Conservation (phyloP, 2,329 filamentous ascomycete species). For the Leptodontidium sp. region DNA sequence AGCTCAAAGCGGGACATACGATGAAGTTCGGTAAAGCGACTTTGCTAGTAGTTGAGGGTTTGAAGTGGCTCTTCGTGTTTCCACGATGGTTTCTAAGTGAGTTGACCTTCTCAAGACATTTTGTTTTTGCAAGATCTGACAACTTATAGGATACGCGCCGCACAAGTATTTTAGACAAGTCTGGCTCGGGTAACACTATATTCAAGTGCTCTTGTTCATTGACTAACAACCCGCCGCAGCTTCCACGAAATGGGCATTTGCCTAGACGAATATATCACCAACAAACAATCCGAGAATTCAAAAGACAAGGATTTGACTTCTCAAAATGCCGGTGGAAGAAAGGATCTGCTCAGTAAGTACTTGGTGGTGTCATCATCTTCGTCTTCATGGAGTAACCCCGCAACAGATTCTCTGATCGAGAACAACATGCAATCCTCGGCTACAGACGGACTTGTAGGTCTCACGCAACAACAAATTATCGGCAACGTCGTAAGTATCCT, state of each 20-base stretch:
- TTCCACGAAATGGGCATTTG: conserved; percentile 19
- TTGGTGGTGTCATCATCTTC: too few relatives aligned
- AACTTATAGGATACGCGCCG: conserved; percentile 7
- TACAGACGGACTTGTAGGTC: background rate
- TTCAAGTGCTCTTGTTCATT: background rate
- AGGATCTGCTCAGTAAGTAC: background rate
- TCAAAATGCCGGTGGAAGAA: background rate
- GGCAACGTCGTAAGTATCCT: conserved; percentile 22
- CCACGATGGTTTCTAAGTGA: conserved; percentile 54
- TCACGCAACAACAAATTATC: conserved; percentile 21
- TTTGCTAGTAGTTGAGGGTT: conserved; percentile 55
- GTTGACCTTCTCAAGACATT: conserved; percentile 24
- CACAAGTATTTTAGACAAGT: conserved; percentile 22
- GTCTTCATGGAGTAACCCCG: background rate
- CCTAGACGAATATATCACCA: conserved; percentile 17
- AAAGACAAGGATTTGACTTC: background rate
- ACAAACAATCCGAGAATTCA: background rate
- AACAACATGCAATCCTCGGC: background rate
- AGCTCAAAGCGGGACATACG: conserved; percentile 47
- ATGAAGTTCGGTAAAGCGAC: conserved; percentile 58
- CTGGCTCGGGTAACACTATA: conserved; percentile 16
- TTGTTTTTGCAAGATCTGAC: background rate
- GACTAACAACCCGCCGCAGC: background rate
- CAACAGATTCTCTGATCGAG: conserved; percentile 16
- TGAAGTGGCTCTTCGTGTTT: conserved; percentile 56